phyloP scores from a whole-genome alignment of 768 basidiomycete genomes.

The Nevesoporus exiguus region DNA sequence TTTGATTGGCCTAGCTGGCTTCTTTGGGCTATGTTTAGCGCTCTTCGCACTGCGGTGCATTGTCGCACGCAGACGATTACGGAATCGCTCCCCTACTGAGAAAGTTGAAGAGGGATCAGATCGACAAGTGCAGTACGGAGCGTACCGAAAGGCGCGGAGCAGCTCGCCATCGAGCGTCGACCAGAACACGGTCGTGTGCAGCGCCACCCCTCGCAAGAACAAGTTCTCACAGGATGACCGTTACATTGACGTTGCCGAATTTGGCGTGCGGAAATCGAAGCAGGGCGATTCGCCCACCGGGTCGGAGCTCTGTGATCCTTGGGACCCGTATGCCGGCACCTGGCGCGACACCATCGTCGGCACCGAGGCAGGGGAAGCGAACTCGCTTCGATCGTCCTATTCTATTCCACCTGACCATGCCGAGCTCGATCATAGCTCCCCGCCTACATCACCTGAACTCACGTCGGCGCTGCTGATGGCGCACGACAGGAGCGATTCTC shows the following conservation, averaged over 20 bases:
- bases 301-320: conserved; percentile 18
- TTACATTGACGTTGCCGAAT: conserved; percentile 4
- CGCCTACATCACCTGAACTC: conserved; percentile 25
- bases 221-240: conserved; percentile 14
- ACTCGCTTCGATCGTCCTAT: conserved; percentile 10
- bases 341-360: conserved; percentile 31
- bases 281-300: background rate
- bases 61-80: conserved; percentile 38
- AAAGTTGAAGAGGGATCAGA: conserved; percentile 14
- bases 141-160: conserved; percentile 37
- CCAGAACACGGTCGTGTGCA: conserved; percentile 36
- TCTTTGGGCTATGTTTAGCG: conserved; percentile 52
- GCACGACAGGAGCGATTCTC: conserved; percentile 24
- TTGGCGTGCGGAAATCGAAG: conserved; percentile 10
- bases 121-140: conserved; percentile 14
- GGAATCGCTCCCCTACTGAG: conserved; percentile 12
- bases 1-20: conserved; percentile 54
- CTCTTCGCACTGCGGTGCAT: conserved; percentile 58
- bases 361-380: conserved; percentile 19
- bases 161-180: conserved; percentile 24
- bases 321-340: conserved; percentile 24
- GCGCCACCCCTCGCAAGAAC: conserved; percentile 35
- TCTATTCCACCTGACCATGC: conserved; percentile 2
- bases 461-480: conserved; percentile 33
- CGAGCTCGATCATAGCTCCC: conserved; percentile 16